These are phyloP conservation scores for Phaffomyces antillensis DNA, from an alignment of 805 yeast genomes.

Conservation along the genomic window DNA sequence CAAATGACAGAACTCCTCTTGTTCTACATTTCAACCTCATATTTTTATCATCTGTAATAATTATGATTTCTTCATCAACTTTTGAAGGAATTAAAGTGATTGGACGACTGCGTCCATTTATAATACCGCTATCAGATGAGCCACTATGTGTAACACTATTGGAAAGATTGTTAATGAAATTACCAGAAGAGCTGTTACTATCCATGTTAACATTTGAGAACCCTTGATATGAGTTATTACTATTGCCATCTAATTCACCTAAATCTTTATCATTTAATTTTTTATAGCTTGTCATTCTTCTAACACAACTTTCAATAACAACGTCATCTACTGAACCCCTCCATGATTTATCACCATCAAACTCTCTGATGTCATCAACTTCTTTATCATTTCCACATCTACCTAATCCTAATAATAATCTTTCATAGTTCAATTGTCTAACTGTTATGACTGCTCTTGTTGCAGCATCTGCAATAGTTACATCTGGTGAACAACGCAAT, in stretches of 20 bases:
- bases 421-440: conserved; percentile 54
- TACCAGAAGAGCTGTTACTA: no score
- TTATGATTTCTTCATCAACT: conserved; percentile 29
- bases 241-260: not conserved
- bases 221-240: no score
- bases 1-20: conserved; percentile 46
- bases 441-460: conserved; percentile 72
- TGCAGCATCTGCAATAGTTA: conserved; percentile 71
- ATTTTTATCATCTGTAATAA: conserved; percentile 69
- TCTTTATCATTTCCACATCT: conserved; percentile 58
- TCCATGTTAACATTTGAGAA: no score
- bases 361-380: conserved; percentile 65
- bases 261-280: conserved; percentile 1
- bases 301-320: conserved; percentile 38
- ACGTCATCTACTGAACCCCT: conserved; percentile 66
- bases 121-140: no score
- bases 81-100: no score
- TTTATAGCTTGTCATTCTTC: conserved; percentile 8
- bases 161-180: no score
- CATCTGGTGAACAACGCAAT: conserved; percentile 62
- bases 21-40: conserved; percentile 61
- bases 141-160: no score
- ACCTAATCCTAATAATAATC: conserved; percentile 30
- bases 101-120: no score
- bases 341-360: conserved; percentile 69